Evolutionary conservation across 2,329 filamentous ascomycete species (phyloP).

Genomic region (Davidsoniella eucalypti): DNA sequence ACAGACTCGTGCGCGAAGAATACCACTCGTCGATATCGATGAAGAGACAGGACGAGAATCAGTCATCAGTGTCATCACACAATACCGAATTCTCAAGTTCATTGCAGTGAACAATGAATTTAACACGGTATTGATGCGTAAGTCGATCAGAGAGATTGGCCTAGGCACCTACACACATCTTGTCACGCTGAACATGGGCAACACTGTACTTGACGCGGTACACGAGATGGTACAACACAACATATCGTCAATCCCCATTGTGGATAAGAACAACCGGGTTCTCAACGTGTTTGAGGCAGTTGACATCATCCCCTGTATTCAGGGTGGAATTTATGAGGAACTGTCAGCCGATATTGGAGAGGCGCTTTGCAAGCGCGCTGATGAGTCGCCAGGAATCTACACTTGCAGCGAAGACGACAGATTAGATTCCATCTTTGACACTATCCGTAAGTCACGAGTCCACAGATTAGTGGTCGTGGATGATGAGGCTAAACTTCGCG

Average conservation of each 20-base stretch:
- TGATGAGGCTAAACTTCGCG: slow-evolving; percentile 69
- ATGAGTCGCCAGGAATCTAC: slow-evolving; percentile 92
- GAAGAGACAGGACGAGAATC: slow-evolving; percentile 85
- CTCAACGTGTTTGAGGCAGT: slow-evolving; percentile 97
- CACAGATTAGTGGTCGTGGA: slow-evolving; percentile 89
- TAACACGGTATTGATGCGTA: slow-evolving; percentile 76
- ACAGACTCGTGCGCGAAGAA: slow-evolving; percentile 78
- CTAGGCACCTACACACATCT: slow-evolving; percentile 74
- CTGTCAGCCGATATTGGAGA: slow-evolving; percentile 75
- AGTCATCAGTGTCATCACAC: slow-evolving; percentile 91
- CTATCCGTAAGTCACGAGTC: slow-evolving; percentile 84
- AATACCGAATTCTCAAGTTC: slow-evolving; percentile 97
- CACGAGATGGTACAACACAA: slow-evolving; percentile 82
- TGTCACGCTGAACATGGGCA: slow-evolving; percentile 73
- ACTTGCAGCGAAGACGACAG: slow-evolving; percentile 86
- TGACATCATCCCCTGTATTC: slow-evolving; percentile 91
- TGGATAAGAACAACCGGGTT: slow-evolving; percentile 61
- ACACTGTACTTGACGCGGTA: slow-evolving; percentile 84
- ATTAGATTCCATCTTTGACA: slow-evolving; percentile 91
- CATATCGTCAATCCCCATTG: slow-evolving; percentile 86
- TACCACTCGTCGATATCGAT: slow-evolving; percentile 83
- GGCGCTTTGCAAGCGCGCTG: slow-evolving; percentile 68
- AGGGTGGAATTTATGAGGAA: slow-evolving; percentile 83
- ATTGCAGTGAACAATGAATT: slow-evolving; percentile 82
- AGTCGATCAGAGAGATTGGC: slow-evolving; percentile 67